Evolutionary conservation across 148 eudicot genomes (phyloP).

Genomic region (Polygonum maritimum): DNA sequence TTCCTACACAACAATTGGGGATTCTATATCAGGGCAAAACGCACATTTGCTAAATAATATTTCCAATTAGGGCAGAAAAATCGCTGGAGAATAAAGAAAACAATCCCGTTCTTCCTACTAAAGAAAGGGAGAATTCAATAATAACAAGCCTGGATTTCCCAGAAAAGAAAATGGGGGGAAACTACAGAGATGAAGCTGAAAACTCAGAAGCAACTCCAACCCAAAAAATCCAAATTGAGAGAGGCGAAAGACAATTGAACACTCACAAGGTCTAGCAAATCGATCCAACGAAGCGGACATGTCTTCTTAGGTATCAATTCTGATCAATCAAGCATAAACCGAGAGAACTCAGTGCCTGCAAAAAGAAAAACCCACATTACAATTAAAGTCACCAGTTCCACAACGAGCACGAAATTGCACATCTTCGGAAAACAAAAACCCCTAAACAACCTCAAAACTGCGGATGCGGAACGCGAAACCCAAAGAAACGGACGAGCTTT

Average conservation of each 20-base stretch:
- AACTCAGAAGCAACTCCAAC: neutral
- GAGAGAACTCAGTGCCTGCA: neutral
- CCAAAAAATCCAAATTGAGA: neutral
- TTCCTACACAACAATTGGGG: neutral
- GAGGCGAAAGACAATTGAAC: neutral
- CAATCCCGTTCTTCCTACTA: neutral
- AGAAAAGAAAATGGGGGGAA: neutral
- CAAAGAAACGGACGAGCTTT: neutral
- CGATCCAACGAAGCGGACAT: conserved; percentile 8
- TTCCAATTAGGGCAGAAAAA: neutral
- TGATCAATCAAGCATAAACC: conserved; percentile 7
- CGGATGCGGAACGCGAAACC: conserved; percentile 3
- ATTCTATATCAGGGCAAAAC: neutral
- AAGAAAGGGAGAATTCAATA: neutral
- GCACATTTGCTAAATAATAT: neutral
- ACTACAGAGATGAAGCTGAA: neutral
- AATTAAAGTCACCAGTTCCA: neutral
- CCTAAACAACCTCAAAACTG: neutral
- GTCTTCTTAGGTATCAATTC: neutral
- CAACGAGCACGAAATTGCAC: neutral
- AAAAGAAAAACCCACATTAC: neutral
- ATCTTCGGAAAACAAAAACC: neutral
- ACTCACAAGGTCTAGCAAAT: conserved; percentile 11
- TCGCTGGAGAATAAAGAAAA: neutral
- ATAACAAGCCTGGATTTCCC: neutral